Evolutionary conservation across 2,329 filamentous ascomycete species (phyloP).

Genomic region (Calonectria hongkongensis): DNA sequence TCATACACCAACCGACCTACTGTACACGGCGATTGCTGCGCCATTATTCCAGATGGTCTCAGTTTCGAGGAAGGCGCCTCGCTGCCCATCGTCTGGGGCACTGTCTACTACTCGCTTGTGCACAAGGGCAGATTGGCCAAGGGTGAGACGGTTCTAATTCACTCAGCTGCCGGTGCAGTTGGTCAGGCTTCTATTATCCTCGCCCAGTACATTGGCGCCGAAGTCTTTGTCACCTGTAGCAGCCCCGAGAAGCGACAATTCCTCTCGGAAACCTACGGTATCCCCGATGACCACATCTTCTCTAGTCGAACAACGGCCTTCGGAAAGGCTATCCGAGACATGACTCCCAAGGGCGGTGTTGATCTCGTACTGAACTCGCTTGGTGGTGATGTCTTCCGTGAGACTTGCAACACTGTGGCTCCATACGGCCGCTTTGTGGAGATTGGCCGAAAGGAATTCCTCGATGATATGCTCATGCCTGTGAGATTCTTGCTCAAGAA

Average conservation of each 20-base stretch:
- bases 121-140: constrained; percentile 27
- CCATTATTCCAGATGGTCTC: constrained; percentile 33
- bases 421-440: constrained; percentile 34
- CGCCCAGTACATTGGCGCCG: constrained; percentile 30
- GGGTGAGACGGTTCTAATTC: constrained; percentile 46
- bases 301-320: constrained; percentile 27
- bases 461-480: constrained; percentile 34
- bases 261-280: constrained; percentile 25
- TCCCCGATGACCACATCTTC: constrained; percentile 38
- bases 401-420: constrained; percentile 33
- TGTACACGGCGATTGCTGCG: constrained; percentile 28
- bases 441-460: constrained; percentile 41
- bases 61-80: constrained; percentile 39
- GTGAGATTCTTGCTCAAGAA: constrained; percentile 35
- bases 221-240: constrained; percentile 34
- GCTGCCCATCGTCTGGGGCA: constrained; percentile 37
- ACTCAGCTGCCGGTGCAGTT: constrained; percentile 34
- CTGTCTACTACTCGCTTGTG: constrained; percentile 37
- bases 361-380: constrained; percentile 38
- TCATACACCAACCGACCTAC: constrained; percentile 17
- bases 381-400: constrained; percentile 34
- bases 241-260: constrained; percentile 31
- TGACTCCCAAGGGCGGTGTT: constrained; percentile 36
- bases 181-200: constrained; percentile 36
- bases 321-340: constrained; percentile 5